Base-by-base conservation (phyloP, 169 alveolate species). In the Besnoitia besnoiti region DNA sequence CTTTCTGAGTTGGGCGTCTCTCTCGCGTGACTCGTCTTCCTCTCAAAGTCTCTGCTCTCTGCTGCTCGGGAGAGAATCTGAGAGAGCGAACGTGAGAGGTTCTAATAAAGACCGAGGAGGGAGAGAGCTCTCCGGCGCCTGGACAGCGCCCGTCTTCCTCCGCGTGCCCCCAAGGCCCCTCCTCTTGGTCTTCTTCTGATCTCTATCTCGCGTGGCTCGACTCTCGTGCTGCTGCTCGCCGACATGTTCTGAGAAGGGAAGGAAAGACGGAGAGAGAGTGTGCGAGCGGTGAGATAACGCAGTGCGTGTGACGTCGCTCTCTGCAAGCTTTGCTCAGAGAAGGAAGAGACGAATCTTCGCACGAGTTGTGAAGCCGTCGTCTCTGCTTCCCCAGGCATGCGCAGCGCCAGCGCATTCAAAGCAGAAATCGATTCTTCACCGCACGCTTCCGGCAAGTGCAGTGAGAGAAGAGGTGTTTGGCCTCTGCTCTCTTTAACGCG, bases 21-120 rank as follows among this genome's bases (percentile, higher is more conserved):
- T 49, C 59, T 55, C 67, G 67, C 67, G 67, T 55, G 67, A 5
- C 67, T 55, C 67, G 67, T 55, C n/a, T n/a, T n/a, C n/a, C n/a
- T n/a, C 67, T 55, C 67, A 55, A 5, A 55, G 67, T 55, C 24
- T n/a, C 67, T 55, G 12, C 67, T 55, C 67, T 3, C 24, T 21
- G 12, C 67, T 55, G 67, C 33, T 0, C 33, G 24, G 67, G n/a
- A 55, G 30, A 55, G 30, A 49, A 14, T n/a, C n/a, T n/a, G n/a
- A n/a, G n/a, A n/a, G n/a, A n/a, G n/a, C n/a, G n/a, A n/a, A n/a
- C n/a, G n/a, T n/a, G n/a, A n/a, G n/a, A n/a, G n/a, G n/a, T n/a
- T n/a, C n/a, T n/a, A n/a, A n/a, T 5, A 49, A 49, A 49, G 5
- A 8, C 14, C 55, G 67, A 55, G 67, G 30, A n/a, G 12, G 67